These are phyloP conservation scores for Penicillium rolfsii DNA, from an alignment of 2,329 filamentous ascomycete genomes.

Conservation along the genomic window DNA sequence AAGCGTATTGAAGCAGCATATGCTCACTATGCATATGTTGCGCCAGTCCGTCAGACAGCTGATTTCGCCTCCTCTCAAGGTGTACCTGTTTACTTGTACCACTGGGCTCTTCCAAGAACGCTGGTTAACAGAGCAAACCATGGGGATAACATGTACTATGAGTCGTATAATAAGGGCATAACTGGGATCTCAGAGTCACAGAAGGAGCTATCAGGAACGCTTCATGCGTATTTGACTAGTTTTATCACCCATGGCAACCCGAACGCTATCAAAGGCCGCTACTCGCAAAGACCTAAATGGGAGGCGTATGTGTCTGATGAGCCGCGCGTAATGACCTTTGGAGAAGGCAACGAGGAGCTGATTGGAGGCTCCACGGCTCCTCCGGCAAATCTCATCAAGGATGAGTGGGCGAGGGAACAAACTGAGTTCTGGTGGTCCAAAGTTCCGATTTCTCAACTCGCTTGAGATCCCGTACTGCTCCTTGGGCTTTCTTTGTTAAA, in stretches of 20 bases:
- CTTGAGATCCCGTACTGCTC: neutral
- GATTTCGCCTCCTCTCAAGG: slow-evolving; percentile 40
- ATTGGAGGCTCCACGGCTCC: slow-evolving; percentile 48
- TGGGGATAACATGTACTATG: slow-evolving; percentile 55
- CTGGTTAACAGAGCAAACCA: slow-evolving; percentile 53
- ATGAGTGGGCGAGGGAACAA: slow-evolving; percentile 49
- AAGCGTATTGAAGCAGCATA: slow-evolving; percentile 56
- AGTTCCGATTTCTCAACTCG: slow-evolving; percentile 34
- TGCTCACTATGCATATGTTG: slow-evolving; percentile 55
- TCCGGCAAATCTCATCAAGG: slow-evolving; percentile 46
- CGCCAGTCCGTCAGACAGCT: slow-evolving; percentile 53
- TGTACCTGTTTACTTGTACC: slow-evolving; percentile 55
- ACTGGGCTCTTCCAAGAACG: slow-evolving; percentile 56
- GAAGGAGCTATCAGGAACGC: slow-evolving; percentile 46
- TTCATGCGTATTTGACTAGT: slow-evolving; percentile 55
- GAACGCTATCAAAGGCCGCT: slow-evolving; percentile 40
- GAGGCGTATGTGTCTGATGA: slow-evolving; percentile 36
- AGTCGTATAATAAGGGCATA: slow-evolving; percentile 46
- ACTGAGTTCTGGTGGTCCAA: slow-evolving; percentile 54
- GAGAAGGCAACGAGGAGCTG: slow-evolving; percentile 54
- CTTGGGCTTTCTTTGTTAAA: neutral
- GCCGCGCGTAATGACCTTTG: slow-evolving; percentile 49
- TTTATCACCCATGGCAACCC: slow-evolving; percentile 55
- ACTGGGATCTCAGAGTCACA: slow-evolving; percentile 45
- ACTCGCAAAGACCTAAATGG: slow-evolving; percentile 43